Conservation (phyloP, 192 early-diverging fungal genomes). For the Backusella sp. region DNA sequence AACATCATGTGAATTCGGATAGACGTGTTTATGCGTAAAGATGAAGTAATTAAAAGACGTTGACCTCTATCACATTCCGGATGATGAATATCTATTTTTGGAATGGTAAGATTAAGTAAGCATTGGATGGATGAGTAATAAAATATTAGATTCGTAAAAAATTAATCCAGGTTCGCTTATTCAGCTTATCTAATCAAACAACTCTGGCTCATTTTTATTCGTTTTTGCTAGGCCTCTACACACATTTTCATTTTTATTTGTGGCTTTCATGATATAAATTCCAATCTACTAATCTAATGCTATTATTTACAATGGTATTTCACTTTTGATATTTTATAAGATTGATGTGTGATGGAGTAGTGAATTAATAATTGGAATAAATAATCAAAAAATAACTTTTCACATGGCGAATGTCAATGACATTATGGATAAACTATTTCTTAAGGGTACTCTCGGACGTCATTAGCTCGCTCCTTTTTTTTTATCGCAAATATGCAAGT, state of each 20-base stretch:
- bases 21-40: neutral
- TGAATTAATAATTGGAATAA: no score
- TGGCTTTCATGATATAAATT: neutral
- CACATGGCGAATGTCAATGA: no score
- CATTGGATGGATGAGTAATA: neutral
- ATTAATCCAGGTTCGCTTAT: neutral
- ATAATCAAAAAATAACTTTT: no score
- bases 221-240: no score
- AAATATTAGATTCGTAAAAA: neutral
- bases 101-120: neutral
- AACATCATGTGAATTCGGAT: neutral
- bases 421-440: no score
- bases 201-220: neutral
- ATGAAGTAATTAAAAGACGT: neutral
- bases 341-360: no score
- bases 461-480: no score
- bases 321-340: no score
- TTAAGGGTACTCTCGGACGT: no score
- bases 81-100: neutral
- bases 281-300: neutral
- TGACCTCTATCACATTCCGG: neutral
- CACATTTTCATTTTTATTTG: no score
- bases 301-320: no score
- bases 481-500: no score
- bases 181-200: neutral